Base-by-base conservation (phyloP, 2,329 filamentous ascomycete genomes). In the Akanthomyces muscarius region DNA sequence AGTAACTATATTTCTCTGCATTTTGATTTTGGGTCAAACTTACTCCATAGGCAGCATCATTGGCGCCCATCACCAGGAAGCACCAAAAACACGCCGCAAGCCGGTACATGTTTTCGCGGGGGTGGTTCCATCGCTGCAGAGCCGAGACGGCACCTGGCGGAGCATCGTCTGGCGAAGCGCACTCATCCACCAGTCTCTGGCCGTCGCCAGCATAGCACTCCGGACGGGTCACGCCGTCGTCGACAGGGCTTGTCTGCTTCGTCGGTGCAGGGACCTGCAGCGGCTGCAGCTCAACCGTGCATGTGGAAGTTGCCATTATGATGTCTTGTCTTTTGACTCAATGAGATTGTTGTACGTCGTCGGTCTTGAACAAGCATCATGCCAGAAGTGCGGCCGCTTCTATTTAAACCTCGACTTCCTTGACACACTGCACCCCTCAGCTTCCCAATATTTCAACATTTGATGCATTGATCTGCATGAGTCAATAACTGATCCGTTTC, bases 21-120 rank as follows among this genome's bases (percentile, higher is more conserved):
- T 51, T 33, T 33, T 8, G 13, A 44, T 28, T 30, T 11, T 18
- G 36, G 6, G 6, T 30, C 28, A 11, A 13, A n/a, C 81, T 75
- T 71, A 83, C 82, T 65, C 84, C 84, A 61, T 85, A 85, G 13
- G 82, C 82, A 2, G 82, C 79, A 71, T 86, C 84, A 61, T 85
- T 86, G 11, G 82, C 79, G 0, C 86, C 86, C 70, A 85, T 81
- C 1, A 84, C 79, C 5, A 84, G 68, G 64, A 88, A 84, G 7
- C 79, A 81, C 76, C 79, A 86, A 71, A 86, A 87, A 0, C 82
- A 80, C 0, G 85, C 78, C 2, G 76, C 72, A 1, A 85, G 75
- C 11, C 81, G 79, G 65, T 76, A 74, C 3, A 78, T 73, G 63
- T 84, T 86, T 2, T 72, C 71, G 14, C 72, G 77, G 52, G 83